Base-by-base conservation (phyloP, 2,329 filamentous ascomycete species). In the Aspergillus sp. region DNA sequence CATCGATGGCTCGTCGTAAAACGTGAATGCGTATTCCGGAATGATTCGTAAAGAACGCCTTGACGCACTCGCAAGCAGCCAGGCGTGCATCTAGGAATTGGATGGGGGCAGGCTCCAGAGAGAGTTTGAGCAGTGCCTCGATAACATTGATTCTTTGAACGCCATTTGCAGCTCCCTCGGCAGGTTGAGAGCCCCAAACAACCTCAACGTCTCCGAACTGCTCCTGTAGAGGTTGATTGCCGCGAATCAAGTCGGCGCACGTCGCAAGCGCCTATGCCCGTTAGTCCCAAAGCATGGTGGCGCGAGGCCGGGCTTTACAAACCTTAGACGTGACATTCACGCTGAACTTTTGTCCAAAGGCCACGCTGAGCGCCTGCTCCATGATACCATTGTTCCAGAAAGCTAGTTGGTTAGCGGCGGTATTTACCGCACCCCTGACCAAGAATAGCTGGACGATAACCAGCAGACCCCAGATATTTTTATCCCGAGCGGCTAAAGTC, bases 391-490 rank as follows among this genome's bases (percentile, higher is more conserved):
- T 85, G 57, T 91, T 87, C 81, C 89, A 92, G 62, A 96, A 95
- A 6, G 89, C 85, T 46, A 81, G 79, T 71, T 97, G 94, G 64
- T 97, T 99, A 57, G 88, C 84, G 30, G 83, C 76, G 2, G 91
- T 95, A 41, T 89, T 89, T 46, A 86, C 77, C 30, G 90, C 90
- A n/a, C 93, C 91, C 35, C 82, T 80, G 7, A 88, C 82, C 19
- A 99, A 78, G 67, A 99, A 96, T 53, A 97, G 79, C 60, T 91
- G 86, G 54, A 96, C 80, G 17, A 99, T 86, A 36, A 89, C 89
- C 45, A 97, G 77, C 40, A 96, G 80, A 38, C 93, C 94, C 79
- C 94, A 96, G 10, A 95, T 79, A 65, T 96, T 97, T 67, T 94
- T 90, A 67, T 94, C 92, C 53, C 85, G 83, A 65, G 95, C 89